Conservation (phyloP, 1,139 yeast species). For the Suhomyces terraborum region DNA sequence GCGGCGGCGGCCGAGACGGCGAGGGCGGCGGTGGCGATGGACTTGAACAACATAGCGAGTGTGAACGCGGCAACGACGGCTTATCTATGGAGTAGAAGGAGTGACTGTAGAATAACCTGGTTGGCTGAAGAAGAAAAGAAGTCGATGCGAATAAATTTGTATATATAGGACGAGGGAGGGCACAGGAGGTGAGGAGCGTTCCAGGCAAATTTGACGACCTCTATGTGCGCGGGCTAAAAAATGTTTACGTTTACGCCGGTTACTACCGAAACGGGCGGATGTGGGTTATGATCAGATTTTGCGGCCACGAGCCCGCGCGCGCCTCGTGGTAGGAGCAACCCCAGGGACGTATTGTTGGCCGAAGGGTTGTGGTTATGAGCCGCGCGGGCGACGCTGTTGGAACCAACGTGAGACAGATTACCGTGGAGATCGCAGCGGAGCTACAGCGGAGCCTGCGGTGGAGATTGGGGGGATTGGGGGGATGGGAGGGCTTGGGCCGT, state of each 20-base stretch:
- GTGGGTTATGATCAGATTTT: too few species aligned
- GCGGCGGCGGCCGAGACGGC: slow-evolving; percentile 29
- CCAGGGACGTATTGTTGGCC: neutral
- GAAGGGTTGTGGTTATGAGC: neutral
- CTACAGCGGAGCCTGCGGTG: too few species aligned
- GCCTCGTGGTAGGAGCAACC: slow-evolving; percentile 1
- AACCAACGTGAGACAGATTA: too few species aligned
- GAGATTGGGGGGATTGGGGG: too few species aligned
- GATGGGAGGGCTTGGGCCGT: neutral
- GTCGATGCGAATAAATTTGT: slow-evolving; percentile 1
- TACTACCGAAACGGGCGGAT: neutral
- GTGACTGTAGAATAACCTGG: slow-evolving; percentile 25
- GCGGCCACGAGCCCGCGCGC: neutral
- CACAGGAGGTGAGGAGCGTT: slow-evolving; percentile 1
- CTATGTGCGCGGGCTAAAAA: slow-evolving; percentile 5
- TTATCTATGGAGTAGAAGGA: slow-evolving; percentile 27
- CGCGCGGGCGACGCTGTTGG: too few species aligned
- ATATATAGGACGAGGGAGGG: slow-evolving; percentile 7
- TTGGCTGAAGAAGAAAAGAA: slow-evolving; percentile 8
- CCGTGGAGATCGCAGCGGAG: too few species aligned
- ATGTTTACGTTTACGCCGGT: slow-evolving; percentile 5
- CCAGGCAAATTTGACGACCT: too few species aligned
- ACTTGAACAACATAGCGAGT: slow-evolving; percentile 28
- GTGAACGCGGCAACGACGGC: slow-evolving; percentile 12
- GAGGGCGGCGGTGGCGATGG: slow-evolving; percentile 26